A percentile compares a stretch with the other conserved stretches of the same genome.
Conservation (phyloP, 768 basidiomycete genomes). For the Rhodocollybia butyracea region DNA sequence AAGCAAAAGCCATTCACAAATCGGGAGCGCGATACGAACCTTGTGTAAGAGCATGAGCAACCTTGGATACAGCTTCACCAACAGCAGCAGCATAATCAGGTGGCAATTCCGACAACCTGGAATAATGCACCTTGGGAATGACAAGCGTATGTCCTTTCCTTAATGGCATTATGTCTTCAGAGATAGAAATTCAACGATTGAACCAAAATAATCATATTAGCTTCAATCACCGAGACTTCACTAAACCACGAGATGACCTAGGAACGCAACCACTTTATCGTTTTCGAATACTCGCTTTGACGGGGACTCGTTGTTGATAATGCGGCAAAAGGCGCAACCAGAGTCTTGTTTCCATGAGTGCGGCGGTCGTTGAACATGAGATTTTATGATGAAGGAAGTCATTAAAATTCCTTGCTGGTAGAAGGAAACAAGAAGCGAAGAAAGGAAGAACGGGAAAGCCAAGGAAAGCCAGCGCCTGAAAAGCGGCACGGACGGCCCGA, state of each 20-base stretch:
- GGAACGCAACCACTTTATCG: constrained; percentile 59
- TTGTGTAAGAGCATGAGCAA: constrained; percentile 59
- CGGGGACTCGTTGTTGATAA: constrained; percentile 47
- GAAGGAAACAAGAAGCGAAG: neutral
- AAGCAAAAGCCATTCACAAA: neutral
- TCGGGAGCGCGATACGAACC: constrained; percentile 32
- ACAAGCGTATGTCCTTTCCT: constrained; percentile 67
- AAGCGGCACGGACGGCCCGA: too few relatives aligned
- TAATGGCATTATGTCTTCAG: constrained; percentile 63
- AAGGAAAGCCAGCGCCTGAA: too few relatives aligned
- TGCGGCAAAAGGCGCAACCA: constrained; percentile 64
- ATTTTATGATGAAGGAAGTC: constrained; percentile 14
- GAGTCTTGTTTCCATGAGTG: constrained; percentile 48
- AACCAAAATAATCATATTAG: neutral
- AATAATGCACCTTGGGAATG: constrained; percentile 62
- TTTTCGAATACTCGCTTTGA: constrained; percentile 57
- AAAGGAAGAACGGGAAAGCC: neutral
- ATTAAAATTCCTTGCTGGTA: too few relatives aligned
- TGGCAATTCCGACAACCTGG: constrained; percentile 64
- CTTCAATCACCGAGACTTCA: neutral
- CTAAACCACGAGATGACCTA: constrained; percentile 37
- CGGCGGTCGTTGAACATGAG: constrained; percentile 46
- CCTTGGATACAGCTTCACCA: constrained; percentile 56
- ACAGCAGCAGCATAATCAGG: constrained; percentile 53
- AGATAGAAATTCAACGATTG: neutral